Base-by-base conservation (phyloP, 2,329 filamentous ascomycete genomes). In the Alternaria atra region DNA sequence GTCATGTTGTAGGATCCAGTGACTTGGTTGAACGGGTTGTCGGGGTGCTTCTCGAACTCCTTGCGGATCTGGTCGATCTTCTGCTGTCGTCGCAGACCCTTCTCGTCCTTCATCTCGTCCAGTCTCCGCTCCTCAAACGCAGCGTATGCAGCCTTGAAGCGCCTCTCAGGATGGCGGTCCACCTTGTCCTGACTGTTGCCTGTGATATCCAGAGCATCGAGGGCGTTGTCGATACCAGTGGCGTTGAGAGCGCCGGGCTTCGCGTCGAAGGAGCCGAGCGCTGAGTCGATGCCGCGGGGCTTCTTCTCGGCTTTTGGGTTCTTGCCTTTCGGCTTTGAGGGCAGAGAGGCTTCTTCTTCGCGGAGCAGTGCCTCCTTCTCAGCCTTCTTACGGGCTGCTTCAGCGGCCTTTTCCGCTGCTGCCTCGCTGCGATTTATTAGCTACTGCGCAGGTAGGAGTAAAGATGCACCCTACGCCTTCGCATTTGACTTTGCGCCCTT, bases 21-120 rank as follows among this genome's bases (percentile, higher is more conserved):
- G 15, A 90, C 89, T 82, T 97, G 92, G 81, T 97, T 97, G 82
- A 97, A 95, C 13, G 95, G 95, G 79, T 99, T 99, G 72, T 98
- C 94, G 1, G 92, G 90, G 73, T 91, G 91, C 84, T 93, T 96
- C 80, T 97, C 91, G 79, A 98, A 99, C 82, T 98, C 95, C 84
- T 97, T 96, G 64, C 87, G 82, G 68, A 97, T 91, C 74, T 90
- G 85, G 65, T 94, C 91, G 73, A 94, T 89, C 80, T 91, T 90
- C 86, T 97, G 94, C 70, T 96, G 88, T 70, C 91, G 84, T 58
- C 94, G 85, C 75, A 98, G 79, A 0, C 92, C 93, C 58, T 90
- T 91, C 78, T 97, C 93, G 55, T 87, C 83, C 75, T 94, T 91
- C 86, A 97, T 92, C 85, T 98, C 93, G 2, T 88, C 85, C 68